Conservation (phyloP, 2,329 filamentous ascomycete species). For the Dactylellina sp. region DNA sequence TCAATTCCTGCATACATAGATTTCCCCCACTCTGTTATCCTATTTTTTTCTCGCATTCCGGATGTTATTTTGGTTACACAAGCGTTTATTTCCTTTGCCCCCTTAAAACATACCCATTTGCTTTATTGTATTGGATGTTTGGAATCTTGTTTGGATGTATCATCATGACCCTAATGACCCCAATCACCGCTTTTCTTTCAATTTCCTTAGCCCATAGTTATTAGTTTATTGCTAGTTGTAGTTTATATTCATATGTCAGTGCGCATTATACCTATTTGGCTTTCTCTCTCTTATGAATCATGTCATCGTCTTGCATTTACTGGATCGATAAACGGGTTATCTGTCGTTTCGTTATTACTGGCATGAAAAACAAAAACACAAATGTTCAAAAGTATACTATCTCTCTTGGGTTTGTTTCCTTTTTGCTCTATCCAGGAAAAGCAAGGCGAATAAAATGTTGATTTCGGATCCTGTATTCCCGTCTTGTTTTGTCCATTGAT, state of each 20-base stretch:
- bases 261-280: slow-evolving; percentile 58
- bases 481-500: slow-evolving; percentile 34
- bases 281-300: slow-evolving; percentile 53
- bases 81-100: slow-evolving; percentile 39
- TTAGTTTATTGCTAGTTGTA: slow-evolving; percentile 52
- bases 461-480: slow-evolving; percentile 50
- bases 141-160: slow-evolving; percentile 45
- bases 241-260: slow-evolving; percentile 55
- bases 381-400: slow-evolving; percentile 49
- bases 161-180: slow-evolving; percentile 56
- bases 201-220: slow-evolving; percentile 34
- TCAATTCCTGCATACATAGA: slow-evolving; percentile 56
- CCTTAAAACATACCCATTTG: slow-evolving; percentile 57
- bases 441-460: slow-evolving; percentile 56
- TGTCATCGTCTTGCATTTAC: slow-evolving; percentile 58
- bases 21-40: slow-evolving; percentile 11
- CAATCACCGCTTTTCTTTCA: slow-evolving; percentile 17
- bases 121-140: slow-evolving; percentile 46
- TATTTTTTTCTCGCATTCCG: slow-evolving; percentile 21
- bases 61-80: slow-evolving; percentile 39
- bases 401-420: slow-evolving; percentile 36
- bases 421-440: slow-evolving; percentile 54
- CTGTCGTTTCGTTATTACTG: slow-evolving; percentile 35
- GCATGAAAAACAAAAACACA: slow-evolving; percentile 54
- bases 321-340: slow-evolving; percentile 57